Percentiles rank a stretch among this genome's conserved stretches.
Evolutionary conservation across 108 stramenopile species (phyloP).

Genomic region (Nitzschia palea): DNA sequence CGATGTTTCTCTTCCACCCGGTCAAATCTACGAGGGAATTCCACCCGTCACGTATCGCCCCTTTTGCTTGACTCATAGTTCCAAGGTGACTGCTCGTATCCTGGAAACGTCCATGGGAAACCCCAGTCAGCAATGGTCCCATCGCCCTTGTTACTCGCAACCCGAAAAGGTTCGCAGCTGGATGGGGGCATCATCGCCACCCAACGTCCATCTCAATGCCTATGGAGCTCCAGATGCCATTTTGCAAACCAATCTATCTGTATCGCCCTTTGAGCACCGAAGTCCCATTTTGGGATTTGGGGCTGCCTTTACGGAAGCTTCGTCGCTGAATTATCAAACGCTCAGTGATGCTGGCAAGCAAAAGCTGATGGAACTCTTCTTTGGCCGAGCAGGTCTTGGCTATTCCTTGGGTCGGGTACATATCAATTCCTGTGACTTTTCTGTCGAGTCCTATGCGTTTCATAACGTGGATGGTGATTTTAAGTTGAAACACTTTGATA

Average conservation of each 20-base stretch:
- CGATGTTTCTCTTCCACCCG: background rate
- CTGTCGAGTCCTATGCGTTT: constrained; percentile 82
- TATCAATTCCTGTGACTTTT: constrained; percentile 97
- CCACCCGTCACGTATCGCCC: constrained; percentile 30
- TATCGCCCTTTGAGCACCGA: constrained; percentile 49
- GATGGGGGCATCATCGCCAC: background rate
- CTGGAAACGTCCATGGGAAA: constrained; percentile 59
- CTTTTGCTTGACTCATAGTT: constrained; percentile 26
- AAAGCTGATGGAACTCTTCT: constrained; percentile 86
- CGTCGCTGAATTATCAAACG: constrained; percentile 82
- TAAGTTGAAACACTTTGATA: constrained; percentile 80
- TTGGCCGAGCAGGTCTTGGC: constrained; percentile 84
- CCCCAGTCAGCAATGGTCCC: constrained; percentile 67
- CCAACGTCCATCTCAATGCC: constrained; percentile 28
- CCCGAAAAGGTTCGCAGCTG: constrained; percentile 18
- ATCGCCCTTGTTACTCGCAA: constrained; percentile 48
- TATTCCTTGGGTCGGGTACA: constrained; percentile 85
- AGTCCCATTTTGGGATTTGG: constrained; percentile 91
- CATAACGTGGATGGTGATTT: constrained; percentile 89
- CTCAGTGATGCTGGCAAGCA: constrained; percentile 63
- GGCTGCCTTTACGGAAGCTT: constrained; percentile 95
- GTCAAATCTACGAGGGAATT: background rate
- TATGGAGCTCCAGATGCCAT: constrained; percentile 59
- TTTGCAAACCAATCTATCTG: constrained; percentile 47
- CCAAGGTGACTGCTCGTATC: constrained; percentile 27